Evolutionary conservation across 2,329 filamentous ascomycete genomes (phyloP), one percentile per base, ranked within the genome.

Genomic region (Apiospora rasikravindrae): DNA sequence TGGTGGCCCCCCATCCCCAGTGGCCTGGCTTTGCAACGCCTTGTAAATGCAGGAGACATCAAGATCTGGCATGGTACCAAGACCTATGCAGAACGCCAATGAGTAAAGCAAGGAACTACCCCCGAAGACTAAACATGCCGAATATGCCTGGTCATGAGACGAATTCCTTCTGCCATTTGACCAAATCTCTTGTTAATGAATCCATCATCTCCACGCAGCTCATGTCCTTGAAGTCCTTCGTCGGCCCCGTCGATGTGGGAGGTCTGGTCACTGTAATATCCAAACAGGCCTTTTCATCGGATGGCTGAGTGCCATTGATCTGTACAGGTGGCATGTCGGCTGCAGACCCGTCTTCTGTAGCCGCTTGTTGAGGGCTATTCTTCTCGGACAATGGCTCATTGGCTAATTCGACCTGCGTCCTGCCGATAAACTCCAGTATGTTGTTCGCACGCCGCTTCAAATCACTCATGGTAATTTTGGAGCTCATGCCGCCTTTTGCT

Each of bases 181-280:
- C 89, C 77, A 97, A 87, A 80, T 95, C 91, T 74, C 93, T 88
- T 73, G 93, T 95, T 80, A 97, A 83, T 76, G 91, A 88, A 80
- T 97, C 94, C 94, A 97, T 97, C 94, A 97, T 97, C 82, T 97
- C 94, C 75, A 94, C 86, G 76, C 92, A 95, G 72, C 86, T 93
- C 75, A 98, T 85, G 11, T 92, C 89, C 76, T 92, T 93, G 81
- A 97, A 97, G 0, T 91, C 88, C 77, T 68, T 68, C 14, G 29
- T 45, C 10, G 53, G 53, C 13, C 45, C 19, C 8, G 40, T 29
- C 66, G 16, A 47, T 10, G 66, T 14, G 6, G 40, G 42, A 74
- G 1, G 73, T 71, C 44, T 76, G 76, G 45, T 77, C 75, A 49
- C 26, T 73, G 6, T 67, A 72, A 37, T 37, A 64, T 64, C 33